A percentile compares a stretch with the other conserved stretches of the same genome.
phyloP scores from a whole-genome alignment of 163 green algal genomes.

The Smithsoniella earleae region DNA sequence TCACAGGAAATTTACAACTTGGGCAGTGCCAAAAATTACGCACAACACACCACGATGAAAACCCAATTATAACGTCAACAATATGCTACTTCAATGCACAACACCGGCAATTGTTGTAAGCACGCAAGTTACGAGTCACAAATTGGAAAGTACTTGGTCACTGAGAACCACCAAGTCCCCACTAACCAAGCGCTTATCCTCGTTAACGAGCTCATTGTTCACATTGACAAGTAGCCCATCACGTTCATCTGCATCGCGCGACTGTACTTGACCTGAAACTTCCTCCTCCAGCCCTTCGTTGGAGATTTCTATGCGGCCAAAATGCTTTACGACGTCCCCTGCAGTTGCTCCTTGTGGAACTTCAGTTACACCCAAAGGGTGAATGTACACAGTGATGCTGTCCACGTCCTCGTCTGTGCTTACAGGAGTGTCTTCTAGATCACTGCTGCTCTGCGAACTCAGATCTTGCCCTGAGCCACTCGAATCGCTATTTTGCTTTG shows the following conservation, averaged over 20 bases:
- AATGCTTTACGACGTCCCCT: constrained; percentile 18
- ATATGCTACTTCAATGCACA: no score
- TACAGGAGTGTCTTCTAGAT: no score
- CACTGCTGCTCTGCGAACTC: not conserved
- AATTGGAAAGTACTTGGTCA: constrained; percentile 13
- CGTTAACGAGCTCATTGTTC: constrained; percentile 68
- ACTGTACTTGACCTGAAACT: not conserved
- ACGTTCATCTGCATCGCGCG: no score
- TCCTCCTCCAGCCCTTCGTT: not conserved
- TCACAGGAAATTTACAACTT: no score
- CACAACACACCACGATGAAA: no score
- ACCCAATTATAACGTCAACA: no score
- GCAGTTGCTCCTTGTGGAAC: constrained; percentile 27
- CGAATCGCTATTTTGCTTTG: no score
- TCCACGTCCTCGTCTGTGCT: no score
- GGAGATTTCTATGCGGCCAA: constrained; percentile 28
- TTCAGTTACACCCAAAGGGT: not conserved
- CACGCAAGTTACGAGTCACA: no score
- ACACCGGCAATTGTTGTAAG: no score
- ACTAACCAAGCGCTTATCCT: constrained; percentile 56
- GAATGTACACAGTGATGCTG: constrained; percentile 8
- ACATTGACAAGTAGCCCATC: constrained; percentile 74
- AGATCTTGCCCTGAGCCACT: no score
- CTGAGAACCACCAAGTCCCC: constrained; percentile 71
- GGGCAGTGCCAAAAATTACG: no score